A percentile compares a stretch with the other conserved stretches of the same genome.
Conservation (phyloP, 768 basidiomycete species). For the Terana coerulea region DNA sequence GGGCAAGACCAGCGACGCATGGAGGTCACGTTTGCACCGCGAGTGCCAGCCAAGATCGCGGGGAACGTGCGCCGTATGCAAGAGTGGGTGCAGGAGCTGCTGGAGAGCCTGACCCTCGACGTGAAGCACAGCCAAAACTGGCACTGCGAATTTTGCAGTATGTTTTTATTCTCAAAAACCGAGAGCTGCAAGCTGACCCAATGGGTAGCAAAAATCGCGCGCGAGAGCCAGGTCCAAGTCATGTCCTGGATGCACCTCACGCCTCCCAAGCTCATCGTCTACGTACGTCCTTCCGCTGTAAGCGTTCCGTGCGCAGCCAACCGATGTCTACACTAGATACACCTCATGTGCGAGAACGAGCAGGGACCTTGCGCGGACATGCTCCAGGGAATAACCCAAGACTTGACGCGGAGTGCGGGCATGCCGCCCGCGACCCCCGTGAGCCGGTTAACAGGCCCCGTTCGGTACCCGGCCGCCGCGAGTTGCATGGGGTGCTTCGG, state of each 20-base stretch:
- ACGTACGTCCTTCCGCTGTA: constrained; percentile 6
- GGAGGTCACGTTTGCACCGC: background rate
- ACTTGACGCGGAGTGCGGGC: constrained; percentile 2
- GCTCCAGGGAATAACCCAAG: background rate
- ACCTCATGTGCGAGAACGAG: constrained; percentile 15
- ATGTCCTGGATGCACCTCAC: constrained; percentile 10
- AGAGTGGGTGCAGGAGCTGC: background rate
- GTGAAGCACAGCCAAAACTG: constrained; percentile 1
- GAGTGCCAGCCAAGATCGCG: background rate
- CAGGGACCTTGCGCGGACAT: constrained; percentile 4
- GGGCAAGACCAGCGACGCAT: background rate
- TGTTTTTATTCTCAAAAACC: no score
- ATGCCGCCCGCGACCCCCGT: background rate
- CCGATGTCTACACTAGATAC: constrained; percentile 8
- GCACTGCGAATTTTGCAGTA: constrained; percentile 6
- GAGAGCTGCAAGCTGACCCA: no score
- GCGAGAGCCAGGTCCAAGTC: constrained; percentile 13
- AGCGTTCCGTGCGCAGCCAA: background rate
- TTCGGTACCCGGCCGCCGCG: constrained; percentile 13
- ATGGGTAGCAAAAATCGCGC: constrained; percentile 12
- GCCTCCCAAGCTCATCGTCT: constrained; percentile 11
- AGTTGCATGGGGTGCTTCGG: constrained; percentile 15
- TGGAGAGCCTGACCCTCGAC: background rate
- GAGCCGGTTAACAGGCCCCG: background rate
- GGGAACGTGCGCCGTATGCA: background rate